These are phyloP conservation scores for Vitrella brassicaformis DNA, from an alignment of 73 alveolate species.

Conservation along the genomic window DNA sequence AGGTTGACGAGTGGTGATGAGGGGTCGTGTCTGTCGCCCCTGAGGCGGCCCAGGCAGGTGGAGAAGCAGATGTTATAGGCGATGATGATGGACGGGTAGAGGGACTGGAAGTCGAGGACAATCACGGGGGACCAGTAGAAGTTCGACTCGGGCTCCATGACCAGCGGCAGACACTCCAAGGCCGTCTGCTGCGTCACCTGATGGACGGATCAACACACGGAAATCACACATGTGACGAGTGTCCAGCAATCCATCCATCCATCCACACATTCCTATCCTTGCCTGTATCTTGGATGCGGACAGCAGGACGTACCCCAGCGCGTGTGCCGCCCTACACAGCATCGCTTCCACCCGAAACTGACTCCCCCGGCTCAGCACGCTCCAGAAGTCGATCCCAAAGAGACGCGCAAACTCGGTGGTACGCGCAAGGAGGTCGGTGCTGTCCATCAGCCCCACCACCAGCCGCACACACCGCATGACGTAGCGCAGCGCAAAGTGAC, in stretches of 20 bases:
- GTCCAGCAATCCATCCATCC: not conserved
- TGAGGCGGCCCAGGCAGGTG: slow-evolving; percentile 84
- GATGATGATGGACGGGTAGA: slow-evolving; percentile 85
- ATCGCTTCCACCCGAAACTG: slow-evolving; percentile 90
- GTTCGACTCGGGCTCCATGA: slow-evolving; percentile 87
- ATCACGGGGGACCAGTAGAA: slow-evolving; percentile 79
- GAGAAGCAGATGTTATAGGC: slow-evolving; percentile 94
- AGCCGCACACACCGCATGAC: not conserved
- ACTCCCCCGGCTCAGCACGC: slow-evolving; percentile 58
- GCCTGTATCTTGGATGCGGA: slow-evolving; percentile 66
- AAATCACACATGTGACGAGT: too few relatives aligned
- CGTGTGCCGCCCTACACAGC: slow-evolving; percentile 62
- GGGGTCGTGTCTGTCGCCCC: not conserved
- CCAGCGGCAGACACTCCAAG: slow-evolving; percentile 86
- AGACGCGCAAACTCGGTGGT: not conserved
- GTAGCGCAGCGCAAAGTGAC: not conserved
- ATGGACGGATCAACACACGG: too few relatives aligned
- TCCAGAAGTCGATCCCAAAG: not conserved
- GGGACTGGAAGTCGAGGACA: slow-evolving; percentile 92
- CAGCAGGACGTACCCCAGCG: slow-evolving; percentile 61
- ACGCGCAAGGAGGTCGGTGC: not conserved
- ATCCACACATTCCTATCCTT: too few relatives aligned
- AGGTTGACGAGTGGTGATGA: not conserved
- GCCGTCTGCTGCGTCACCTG: slow-evolving; percentile 44
- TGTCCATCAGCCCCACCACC: not conserved